A percentile compares a stretch with the other conserved stretches of the same genome.
Evolutionary conservation across 768 basidiomycete species (phyloP).

Genomic region (Termitomyces sp.): DNA sequence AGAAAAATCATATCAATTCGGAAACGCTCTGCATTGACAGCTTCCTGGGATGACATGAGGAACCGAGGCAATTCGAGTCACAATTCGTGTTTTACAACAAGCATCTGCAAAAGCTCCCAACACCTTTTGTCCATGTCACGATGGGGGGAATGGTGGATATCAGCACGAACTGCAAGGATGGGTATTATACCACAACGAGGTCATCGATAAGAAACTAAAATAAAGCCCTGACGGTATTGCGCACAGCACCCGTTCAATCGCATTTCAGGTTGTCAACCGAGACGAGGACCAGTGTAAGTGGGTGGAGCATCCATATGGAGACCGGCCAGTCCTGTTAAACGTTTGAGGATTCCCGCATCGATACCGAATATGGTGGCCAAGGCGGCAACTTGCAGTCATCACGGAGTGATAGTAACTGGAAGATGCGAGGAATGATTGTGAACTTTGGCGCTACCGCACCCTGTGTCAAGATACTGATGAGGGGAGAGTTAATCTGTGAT

Average conservation of each 20-base stretch:
- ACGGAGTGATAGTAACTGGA: background rate
- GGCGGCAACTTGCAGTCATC: background rate
- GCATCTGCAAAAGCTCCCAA: background rate
- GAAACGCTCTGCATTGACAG: no score
- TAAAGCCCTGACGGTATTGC: background rate
- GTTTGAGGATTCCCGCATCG: constrained; percentile 7
- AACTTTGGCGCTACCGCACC: background rate
- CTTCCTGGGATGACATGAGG: background rate
- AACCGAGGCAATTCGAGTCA: background rate
- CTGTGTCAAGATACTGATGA: background rate
- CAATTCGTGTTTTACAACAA: background rate
- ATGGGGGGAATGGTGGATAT: background rate
- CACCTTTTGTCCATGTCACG: background rate
- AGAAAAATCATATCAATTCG: background rate
- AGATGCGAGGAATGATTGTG: no score
- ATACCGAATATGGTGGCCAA: constrained; percentile 1
- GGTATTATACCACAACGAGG: background rate
- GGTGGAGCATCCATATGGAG: background rate
- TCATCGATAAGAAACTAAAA: background rate
- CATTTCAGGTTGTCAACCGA: background rate
- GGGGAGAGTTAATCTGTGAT: no score
- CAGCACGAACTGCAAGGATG: background rate
- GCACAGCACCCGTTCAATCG: background rate
- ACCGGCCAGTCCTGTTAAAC: background rate
- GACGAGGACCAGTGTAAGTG: background rate